These are phyloP conservation scores for Paraphoma sp. DNA, from an alignment of 2,329 filamentous ascomycete genomes.

Conservation along the genomic window DNA sequence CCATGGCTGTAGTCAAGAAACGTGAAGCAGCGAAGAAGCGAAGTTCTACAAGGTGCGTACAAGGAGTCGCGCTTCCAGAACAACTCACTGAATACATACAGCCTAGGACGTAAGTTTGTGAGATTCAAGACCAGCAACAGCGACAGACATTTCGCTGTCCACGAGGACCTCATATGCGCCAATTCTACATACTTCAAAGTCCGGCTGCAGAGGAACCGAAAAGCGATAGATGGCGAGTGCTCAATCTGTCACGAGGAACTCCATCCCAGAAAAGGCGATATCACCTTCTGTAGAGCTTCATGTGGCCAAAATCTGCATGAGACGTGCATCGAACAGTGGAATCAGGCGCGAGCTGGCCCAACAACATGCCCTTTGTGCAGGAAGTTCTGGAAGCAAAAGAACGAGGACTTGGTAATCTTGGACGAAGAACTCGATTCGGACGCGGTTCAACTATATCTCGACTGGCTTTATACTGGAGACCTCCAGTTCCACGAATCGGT, in stretches of 20 bases:
- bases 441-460: constrained; percentile 10
- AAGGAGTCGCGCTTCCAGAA: no score
- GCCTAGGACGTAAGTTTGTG: constrained; percentile 3
- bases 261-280: not conserved
- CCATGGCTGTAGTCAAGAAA: not conserved
- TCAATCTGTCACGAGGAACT: constrained; percentile 15
- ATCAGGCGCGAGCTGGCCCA: not conserved
- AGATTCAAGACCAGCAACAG: constrained; percentile 3
- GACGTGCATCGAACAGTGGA: constrained; percentile 8
- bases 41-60: not conserved
- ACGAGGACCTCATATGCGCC: constrained; percentile 23
- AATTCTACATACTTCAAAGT: constrained; percentile 14
- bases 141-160: constrained; percentile 12
- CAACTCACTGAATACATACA: no score
- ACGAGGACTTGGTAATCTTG: not conserved
- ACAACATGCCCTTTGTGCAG: constrained; percentile 13
- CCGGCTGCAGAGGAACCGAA: constrained; percentile 8
- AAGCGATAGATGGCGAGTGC: constrained; percentile 13
- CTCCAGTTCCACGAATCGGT: not conserved
- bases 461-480: constrained; percentile 13
- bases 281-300: constrained; percentile 12
- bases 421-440: not conserved
- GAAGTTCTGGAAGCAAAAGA: not conserved
- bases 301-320: constrained; percentile 21
- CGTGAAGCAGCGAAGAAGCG: not conserved